phyloP scores from a whole-genome alignment of 495 filamentous ascomycete genomes.

The Xylaria palmicola region DNA sequence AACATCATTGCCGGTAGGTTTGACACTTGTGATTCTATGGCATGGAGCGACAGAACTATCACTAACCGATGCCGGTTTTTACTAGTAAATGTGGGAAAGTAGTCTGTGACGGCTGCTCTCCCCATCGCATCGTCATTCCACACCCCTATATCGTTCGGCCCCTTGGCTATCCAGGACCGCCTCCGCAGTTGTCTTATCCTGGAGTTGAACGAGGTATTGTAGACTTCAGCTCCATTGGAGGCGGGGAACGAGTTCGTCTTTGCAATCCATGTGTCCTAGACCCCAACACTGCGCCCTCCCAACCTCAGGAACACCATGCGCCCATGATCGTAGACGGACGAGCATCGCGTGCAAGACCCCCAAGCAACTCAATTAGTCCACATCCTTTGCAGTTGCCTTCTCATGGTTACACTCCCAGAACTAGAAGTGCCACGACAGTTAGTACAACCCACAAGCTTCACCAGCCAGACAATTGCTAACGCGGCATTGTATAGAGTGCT shows the following conservation, averaged over 20 bases:
- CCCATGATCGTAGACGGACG: constrained; percentile 14
- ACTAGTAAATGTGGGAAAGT: constrained; percentile 89
- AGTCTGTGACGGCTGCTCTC: constrained; percentile 87
- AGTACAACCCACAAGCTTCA: constrained; percentile 8
- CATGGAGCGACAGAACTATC: neutral
- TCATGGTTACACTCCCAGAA: neutral
- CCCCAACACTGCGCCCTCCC: constrained; percentile 71
- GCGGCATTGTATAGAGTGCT: constrained; percentile 13
- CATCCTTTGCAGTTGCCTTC: neutral
- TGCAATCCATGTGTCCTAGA: constrained; percentile 96
- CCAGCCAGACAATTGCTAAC: constrained; percentile 14
- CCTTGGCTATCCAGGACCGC: constrained; percentile 50
- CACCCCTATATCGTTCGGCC: constrained; percentile 89
- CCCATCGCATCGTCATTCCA: constrained; percentile 92
- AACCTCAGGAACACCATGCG: constrained; percentile 26
- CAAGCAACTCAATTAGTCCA: constrained; percentile 22
- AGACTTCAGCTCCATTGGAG: constrained; percentile 52
- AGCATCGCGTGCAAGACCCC: constrained; percentile 29
- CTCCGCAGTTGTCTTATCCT: constrained; percentile 40
- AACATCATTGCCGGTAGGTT: constrained; percentile 81
- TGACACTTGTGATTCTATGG: neutral
- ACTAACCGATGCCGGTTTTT: constrained; percentile 16
- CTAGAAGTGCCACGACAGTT: constrained; percentile 47
- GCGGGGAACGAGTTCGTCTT: constrained; percentile 83
- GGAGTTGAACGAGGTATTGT: constrained; percentile 47